Percentiles rank a stretch among this genome's conserved stretches.
These are phyloP conservation scores for Urtica urens DNA, from an alignment of 306 rosid genomes.

Conservation along the genomic window DNA sequence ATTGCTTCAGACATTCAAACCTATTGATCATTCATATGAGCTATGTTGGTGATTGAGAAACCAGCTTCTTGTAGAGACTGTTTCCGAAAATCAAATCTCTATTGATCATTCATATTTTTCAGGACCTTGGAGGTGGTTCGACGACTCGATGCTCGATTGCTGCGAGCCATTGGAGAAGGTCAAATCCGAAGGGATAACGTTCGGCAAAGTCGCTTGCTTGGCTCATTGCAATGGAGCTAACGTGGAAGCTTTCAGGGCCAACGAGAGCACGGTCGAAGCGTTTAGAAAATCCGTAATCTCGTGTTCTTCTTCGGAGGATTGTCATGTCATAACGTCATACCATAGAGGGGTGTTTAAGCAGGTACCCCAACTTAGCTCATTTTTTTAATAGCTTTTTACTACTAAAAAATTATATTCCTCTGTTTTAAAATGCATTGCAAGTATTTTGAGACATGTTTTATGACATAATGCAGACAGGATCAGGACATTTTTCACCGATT, in stretches of 20 bases:
- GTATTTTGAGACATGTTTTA: background rate
- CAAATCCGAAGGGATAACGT: conserved; percentile 62
- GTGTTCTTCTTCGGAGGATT: conserved; percentile 46
- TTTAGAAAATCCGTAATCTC: conserved; percentile 45
- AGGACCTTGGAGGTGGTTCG: conserved; percentile 99
- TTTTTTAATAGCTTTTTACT: background rate
- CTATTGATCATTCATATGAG: too few species aligned
- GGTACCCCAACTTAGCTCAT: conserved; percentile 30
- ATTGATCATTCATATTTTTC: background rate
- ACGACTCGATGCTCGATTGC: conserved; percentile 88
- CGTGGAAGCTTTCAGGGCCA: conserved; percentile 46
- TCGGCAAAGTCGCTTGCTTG: conserved; percentile 84
- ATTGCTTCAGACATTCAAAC: too few species aligned
- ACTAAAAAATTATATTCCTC: background rate
- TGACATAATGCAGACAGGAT: conserved; percentile 58
- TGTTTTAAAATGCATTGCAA: background rate
- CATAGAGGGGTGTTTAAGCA: conserved; percentile 50
- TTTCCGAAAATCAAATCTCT: background rate
- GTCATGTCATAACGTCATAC: conserved; percentile 67
- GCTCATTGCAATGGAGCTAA: conserved; percentile 86
- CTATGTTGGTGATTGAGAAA: too few species aligned
- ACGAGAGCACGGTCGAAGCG: conserved; percentile 39
- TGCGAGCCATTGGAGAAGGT: conserved; percentile 70
- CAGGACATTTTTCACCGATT: conserved; percentile 85
- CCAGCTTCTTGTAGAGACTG: too few species aligned